Evolutionary conservation across 805 yeast genomes (phyloP).

Genomic region (Candida orba): DNA sequence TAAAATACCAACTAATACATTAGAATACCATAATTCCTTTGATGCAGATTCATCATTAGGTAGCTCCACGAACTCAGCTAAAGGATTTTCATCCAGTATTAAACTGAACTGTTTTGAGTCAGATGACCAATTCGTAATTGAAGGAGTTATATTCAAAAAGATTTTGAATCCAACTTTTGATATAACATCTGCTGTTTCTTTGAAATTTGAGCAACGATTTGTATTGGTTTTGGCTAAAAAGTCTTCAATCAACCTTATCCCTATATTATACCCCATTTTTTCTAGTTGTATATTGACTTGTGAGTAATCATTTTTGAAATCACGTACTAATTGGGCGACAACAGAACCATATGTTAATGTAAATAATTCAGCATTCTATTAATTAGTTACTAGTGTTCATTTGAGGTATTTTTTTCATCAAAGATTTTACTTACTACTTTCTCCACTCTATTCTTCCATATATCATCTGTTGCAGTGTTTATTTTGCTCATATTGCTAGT

Average conservation of each 20-base stretch:
- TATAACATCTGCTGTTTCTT: slow-evolving; percentile 82
- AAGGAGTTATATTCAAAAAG: slow-evolving; percentile 77
- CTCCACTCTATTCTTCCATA: slow-evolving; percentile 84
- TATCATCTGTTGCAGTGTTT: slow-evolving; percentile 67
- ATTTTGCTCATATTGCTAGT: slow-evolving; percentile 27
- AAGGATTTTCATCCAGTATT: slow-evolving; percentile 75
- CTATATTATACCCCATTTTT: slow-evolving; percentile 93
- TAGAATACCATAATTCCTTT: slow-evolving; percentile 86
- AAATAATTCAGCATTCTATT: slow-evolving; percentile 79
- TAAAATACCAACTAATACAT: slow-evolving; percentile 81
- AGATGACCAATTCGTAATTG: slow-evolving; percentile 63
- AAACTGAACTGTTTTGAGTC: slow-evolving; percentile 73
- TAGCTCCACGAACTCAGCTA: slow-evolving; percentile 91
- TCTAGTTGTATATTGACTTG: slow-evolving; percentile 81
- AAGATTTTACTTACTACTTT: slow-evolving; percentile 55
- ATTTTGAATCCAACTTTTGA: slow-evolving; percentile 86
- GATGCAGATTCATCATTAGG: slow-evolving; percentile 70
- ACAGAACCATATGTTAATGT: slow-evolving; percentile 94
- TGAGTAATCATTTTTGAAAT: slow-evolving; percentile 63
- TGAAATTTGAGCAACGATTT: slow-evolving; percentile 70
- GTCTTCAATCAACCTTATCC: slow-evolving; percentile 85
- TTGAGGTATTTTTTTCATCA: not conserved
- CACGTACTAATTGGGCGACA: slow-evolving; percentile 85
- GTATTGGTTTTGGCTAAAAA: slow-evolving; percentile 84
- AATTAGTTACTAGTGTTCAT: not conserved